Base-by-base conservation (phyloP, 305 asterid species). In the Fraxinus platypoda region DNA sequence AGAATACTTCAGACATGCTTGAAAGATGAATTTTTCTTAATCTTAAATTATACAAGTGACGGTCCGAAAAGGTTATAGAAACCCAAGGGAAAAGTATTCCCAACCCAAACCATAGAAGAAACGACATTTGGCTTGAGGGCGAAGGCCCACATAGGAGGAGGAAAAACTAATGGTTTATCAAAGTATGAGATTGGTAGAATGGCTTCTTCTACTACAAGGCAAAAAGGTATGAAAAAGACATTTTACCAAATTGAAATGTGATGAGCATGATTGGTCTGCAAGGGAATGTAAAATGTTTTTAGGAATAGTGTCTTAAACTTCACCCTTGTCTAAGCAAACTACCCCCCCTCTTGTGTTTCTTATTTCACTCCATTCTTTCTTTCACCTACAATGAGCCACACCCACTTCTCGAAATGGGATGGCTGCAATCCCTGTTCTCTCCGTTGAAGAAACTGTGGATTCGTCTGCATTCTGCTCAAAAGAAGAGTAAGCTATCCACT, bases 341-440 rank as follows among this genome's bases (percentile, higher is more conserved):
- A 28, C 37, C 41, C 41, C 41, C 9, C 41, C 41, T 74, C 68
- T 54, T 33, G 35, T 37, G 37, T 68, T 87, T 85, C 86, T 84
- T 89, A 79, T 85, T 87, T 85, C 77, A 59, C 64, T 81, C 84
- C 81, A 66, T 13, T 28, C 37, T 66, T 52, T 84, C 38, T 76
- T 75, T 43, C 88, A 87, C 90, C 88, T 80, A 87, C 86, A 86
- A 90, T 87, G 94, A 88, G 72, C 85, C 83, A 76, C 87, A 80
- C 89, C 87, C 83, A 86, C 88, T 84, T 83, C 84, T 90, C 87
- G 84, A 84, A 85, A 95, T 93, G 98, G 94, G 97, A 87, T 94
- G 97, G 98, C 87, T 95, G 21, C 97, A 90, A 28, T 94, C 97
- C 91, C 94, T 94, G 90, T 81, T 94, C 93, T 93, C 98, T 85